Conservation (phyloP, 75 land plant genomes). For the Picea glauca region DNA sequence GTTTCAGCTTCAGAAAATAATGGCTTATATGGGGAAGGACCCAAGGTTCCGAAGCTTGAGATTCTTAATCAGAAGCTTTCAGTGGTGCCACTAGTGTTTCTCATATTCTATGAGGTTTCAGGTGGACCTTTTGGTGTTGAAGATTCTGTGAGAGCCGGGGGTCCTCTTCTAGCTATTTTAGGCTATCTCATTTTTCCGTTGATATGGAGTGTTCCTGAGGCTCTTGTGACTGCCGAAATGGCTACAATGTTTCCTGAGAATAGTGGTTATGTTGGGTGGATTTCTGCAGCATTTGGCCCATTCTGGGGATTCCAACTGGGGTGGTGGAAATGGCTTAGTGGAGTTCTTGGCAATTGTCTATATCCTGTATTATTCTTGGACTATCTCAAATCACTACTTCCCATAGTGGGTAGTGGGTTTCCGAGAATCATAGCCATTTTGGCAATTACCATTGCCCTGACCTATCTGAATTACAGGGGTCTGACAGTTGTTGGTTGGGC, state of each 20-base stretch:
- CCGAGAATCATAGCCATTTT: slow-evolving; percentile 34
- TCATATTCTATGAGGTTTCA: slow-evolving; percentile 61
- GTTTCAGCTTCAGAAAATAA: background rate
- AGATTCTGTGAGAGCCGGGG: slow-evolving; percentile 66
- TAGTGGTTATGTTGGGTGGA: slow-evolving; percentile 87
- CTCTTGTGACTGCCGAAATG: slow-evolving; percentile 77
- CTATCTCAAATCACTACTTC: slow-evolving; percentile 64
- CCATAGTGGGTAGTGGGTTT: slow-evolving; percentile 37
- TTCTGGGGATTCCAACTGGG: slow-evolving; percentile 82
- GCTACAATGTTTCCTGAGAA: slow-evolving; percentile 77
- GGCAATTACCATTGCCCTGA: slow-evolving; percentile 37
- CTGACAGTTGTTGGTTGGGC: slow-evolving; percentile 63
- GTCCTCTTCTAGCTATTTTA: slow-evolving; percentile 69
- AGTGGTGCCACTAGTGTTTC: slow-evolving; percentile 52
- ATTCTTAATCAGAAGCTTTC: slow-evolving; percentile 32
- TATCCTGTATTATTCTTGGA: slow-evolving; percentile 81
- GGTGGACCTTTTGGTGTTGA: slow-evolving; percentile 75
- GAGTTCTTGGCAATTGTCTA: slow-evolving; percentile 62
- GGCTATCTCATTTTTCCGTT: slow-evolving; percentile 70
- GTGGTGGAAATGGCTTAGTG: slow-evolving; percentile 81
- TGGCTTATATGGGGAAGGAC: background rate
- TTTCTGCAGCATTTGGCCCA: slow-evolving; percentile 64
- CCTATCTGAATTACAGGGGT: slow-evolving; percentile 70
- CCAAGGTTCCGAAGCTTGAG: background rate
- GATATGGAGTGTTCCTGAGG: slow-evolving; percentile 80